Evolutionary conservation across 257 asterid genomes (phyloP), one percentile per base, ranked within the genome.

Genomic region (Solanum sitiens): DNA sequence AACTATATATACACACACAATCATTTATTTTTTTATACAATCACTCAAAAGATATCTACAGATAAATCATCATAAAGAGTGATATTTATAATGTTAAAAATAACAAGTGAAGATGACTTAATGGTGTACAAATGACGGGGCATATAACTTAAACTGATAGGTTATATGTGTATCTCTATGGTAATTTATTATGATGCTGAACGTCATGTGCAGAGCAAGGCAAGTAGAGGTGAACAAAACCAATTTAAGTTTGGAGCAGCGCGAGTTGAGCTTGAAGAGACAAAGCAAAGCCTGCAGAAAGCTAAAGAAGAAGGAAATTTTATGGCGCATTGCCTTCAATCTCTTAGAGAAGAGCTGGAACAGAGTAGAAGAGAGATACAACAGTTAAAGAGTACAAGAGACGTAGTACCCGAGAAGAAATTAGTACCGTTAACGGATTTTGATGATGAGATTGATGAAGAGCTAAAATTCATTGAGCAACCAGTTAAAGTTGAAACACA

Each of bases 321-420:
- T 12, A 92, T 94, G 98, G 96, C 94, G 2, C 89, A 86, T 70
- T 94, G 91, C 88, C 91, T 96, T 2, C 85, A 87, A 50, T 92
- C 96, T 20, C 89, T 95, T 4, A 92, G 87, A 88, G 92, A 91
- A 89, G 96, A 96, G 85, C 92, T 96, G 4, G 98, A 96, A 70
- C 92, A 92, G 33, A 95, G 98, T 0, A 93, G 90, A 71, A 94
- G 90, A 83, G 99, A 96, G 89, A 92, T 96, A 1, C 92, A 87
- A 10, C 92, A 92, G 18, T 87, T 96, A 73, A 94, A 93, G 79
- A 71, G 20, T 67, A 67, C 92, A 37, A 90, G 87, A 88, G 91
- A 91, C 79, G 50, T 77, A 86, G 68, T 73, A 11, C 53, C 87
- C 12, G 27, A 87, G 40, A 63, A 39, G 15, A 45, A 79, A n/a